Evolutionary conservation across 805 yeast genomes (phyloP).

Genomic region (Wickerhamomyces chaumierensis): DNA sequence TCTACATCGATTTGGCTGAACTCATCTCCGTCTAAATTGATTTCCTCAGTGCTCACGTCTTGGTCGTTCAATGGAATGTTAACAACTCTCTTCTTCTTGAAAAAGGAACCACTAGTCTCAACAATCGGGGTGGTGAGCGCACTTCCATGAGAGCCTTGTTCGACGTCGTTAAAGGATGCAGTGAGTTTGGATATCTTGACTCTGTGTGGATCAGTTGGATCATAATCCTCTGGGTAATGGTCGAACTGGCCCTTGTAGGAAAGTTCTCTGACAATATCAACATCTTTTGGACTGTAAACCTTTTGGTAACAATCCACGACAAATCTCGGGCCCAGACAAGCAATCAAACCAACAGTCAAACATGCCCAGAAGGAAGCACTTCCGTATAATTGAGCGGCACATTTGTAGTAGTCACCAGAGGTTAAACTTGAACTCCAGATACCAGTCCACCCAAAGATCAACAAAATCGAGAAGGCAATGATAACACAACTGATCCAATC

Average conservation of each 20-base stretch:
- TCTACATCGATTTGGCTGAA: neutral
- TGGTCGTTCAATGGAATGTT: conserved; percentile 15
- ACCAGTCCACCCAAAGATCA: conserved; percentile 71
- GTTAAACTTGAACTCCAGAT: conserved; percentile 51
- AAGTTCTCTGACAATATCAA: conserved; percentile 67
- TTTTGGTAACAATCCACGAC: conserved; percentile 44
- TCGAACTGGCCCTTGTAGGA: conserved; percentile 55
- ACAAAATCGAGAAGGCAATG: conserved; percentile 42
- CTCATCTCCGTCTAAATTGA: conserved; percentile 18
- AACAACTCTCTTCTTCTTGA: conserved; percentile 17
- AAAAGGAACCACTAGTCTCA: neutral
- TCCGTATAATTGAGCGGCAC: conserved; percentile 56
- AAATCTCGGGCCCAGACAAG: conserved; percentile 61
- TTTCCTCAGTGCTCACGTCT: conserved; percentile 27
- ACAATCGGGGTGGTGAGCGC: neutral
- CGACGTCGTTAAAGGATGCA: neutral
- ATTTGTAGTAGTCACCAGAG: conserved; percentile 54
- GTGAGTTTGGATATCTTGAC: conserved; percentile 33
- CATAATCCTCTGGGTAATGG: conserved; percentile 56
- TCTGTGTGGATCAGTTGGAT: conserved; percentile 72
- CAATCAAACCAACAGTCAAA: conserved; percentile 47
- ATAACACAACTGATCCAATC: conserved; percentile 60
- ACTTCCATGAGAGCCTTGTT: neutral
- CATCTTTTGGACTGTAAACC: conserved; percentile 48
- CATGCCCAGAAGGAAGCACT: conserved; percentile 57